A percentile compares a stretch with the other conserved stretches of the same genome.
Evolutionary conservation across 306 rosid species (phyloP).

Genomic region (Dalbergia cultrata): DNA sequence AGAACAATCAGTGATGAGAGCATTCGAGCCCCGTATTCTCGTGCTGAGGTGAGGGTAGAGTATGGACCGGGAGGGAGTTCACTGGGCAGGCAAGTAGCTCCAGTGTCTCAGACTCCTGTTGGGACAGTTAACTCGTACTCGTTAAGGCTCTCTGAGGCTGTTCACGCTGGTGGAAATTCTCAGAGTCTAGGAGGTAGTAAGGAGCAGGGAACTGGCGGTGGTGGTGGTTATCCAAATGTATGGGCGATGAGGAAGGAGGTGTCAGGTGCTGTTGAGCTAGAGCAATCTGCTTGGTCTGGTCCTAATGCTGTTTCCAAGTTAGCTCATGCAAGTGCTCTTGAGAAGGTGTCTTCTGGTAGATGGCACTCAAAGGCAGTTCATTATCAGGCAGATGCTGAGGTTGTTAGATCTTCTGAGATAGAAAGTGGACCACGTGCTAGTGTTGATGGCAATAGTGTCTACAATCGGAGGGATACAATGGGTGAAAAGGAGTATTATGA

Average conservation of each 20-base stretch:
- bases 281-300: slow-evolving; percentile 69
- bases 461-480: slow-evolving; percentile 53
- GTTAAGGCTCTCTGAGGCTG: slow-evolving; percentile 61
- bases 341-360: slow-evolving; percentile 95
- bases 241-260: slow-evolving; percentile 91
- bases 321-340: slow-evolving; percentile 94
- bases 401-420: slow-evolving; percentile 59
- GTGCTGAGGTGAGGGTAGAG: slow-evolving; percentile 65
- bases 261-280: slow-evolving; percentile 60
- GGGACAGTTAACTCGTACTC: slow-evolving; percentile 61
- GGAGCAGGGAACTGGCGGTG: slow-evolving; percentile 51
- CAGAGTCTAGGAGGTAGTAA: slow-evolving; percentile 59
- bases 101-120: slow-evolving; percentile 57
- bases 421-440: slow-evolving; percentile 55
- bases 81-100: slow-evolving; percentile 63
- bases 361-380: slow-evolving; percentile 84
- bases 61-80: slow-evolving; percentile 63
- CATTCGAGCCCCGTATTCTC: slow-evolving; percentile 55
- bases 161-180: slow-evolving; percentile 53
- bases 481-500: slow-evolving; percentile 67
- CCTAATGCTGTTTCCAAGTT: slow-evolving; percentile 80
- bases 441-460: slow-evolving; percentile 48
- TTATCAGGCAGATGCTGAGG: slow-evolving; percentile 71
- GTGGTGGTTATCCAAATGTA: slow-evolving; percentile 63
- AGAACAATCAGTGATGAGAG: slow-evolving; percentile 81